Percentiles rank a stretch among this genome's conserved stretches.
Conservation (phyloP, 306 rosid genomes). For the Malus orientalis region DNA sequence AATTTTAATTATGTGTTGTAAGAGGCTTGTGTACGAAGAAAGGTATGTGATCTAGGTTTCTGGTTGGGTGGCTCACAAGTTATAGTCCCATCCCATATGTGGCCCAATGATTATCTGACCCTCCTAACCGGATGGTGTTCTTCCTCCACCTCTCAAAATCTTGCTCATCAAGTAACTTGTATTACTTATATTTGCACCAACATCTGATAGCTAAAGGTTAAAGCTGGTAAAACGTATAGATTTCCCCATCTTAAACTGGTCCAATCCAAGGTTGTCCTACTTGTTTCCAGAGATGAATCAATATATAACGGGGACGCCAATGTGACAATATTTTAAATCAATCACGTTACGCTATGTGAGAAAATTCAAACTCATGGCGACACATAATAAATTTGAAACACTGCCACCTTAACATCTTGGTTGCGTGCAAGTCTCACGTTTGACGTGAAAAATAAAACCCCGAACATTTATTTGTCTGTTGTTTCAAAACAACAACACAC, state of each 20-base stretch:
- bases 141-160: constrained; percentile 6
- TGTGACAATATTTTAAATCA: too few species aligned
- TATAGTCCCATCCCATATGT: too few species aligned
- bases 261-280: neutral
- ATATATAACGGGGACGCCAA: neutral
- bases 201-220: neutral
- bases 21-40: constrained; percentile 1
- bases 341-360: too few species aligned
- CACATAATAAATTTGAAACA: too few species aligned
- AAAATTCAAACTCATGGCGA: too few species aligned
- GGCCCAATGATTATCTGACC: too few species aligned
- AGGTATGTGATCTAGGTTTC: neutral
- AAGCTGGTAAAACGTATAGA: neutral
- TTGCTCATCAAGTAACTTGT: neutral
- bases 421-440: too few species aligned
- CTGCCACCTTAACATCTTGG: too few species aligned
- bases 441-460: neutral
- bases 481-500: neutral
- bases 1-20: too few species aligned
- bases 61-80: too few species aligned
- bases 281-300: neutral
- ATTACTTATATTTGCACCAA: neutral
- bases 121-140: constrained; percentile 21
- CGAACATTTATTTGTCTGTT: neutral
- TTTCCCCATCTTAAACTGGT: neutral